Evolutionary conservation across 345 rosid genomes (phyloP), one percentile per base, ranked within the genome.

Genomic region (Citrus maxima): DNA sequence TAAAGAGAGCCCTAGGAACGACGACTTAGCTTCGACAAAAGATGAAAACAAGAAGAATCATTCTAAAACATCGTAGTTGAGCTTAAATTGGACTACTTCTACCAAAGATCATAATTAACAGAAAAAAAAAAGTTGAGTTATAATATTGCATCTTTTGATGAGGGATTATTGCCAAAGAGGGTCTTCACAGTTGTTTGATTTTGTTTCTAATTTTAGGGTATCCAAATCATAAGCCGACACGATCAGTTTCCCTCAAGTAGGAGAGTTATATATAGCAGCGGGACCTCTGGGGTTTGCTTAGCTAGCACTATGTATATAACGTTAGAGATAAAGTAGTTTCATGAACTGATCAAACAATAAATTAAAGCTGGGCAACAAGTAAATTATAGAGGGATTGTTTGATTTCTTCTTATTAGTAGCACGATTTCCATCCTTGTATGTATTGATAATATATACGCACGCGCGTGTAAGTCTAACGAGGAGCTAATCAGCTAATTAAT

Each of bases 241-340:
- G 1, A 79, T 71, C 81, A 82, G 67, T 42, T 51, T 79, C 61
- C 34, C 37, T 72, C 67, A 46, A 71, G 80, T 35, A 63, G 56
- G 10, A 2, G 62, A 9, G 28, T 14, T 5, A 1, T 22, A 35
- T 25, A 74, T 32, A 42, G 35, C 2, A 4, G 3, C 51, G 12
- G 34, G 68, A 72, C 30, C 73, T 73, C 71, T 46, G 75, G 49
- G 75, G 67, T 55, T 35, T 21, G 37, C 22, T 35, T 16, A 54
- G 51, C 51, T 13, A 46, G 51, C 51, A 3, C 70, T 35, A 24
- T 58, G 27, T 70, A 22, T 3, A 64, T 54, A 54, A 54, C 58
- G 8, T 18, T 54, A 18, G 2, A 54, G 58, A 54, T 54, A 18
- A 54, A 54, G 56, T 54, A 18, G 24, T 62, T 35, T 16, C 58